Conservation (phyloP, 805 yeast genomes). For the Yamadazyma laniorum region DNA sequence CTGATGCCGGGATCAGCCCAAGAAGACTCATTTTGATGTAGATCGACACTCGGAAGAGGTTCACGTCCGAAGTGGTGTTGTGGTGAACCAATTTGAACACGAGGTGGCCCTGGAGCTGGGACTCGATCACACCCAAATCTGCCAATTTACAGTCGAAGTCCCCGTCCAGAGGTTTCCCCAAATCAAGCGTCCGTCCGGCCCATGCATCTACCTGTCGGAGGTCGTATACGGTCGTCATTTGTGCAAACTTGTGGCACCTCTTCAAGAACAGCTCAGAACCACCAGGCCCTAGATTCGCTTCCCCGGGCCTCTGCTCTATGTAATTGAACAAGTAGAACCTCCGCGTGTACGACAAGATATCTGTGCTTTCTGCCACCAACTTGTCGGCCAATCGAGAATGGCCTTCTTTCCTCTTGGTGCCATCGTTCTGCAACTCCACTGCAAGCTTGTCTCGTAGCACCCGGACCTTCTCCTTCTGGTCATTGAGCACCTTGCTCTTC, state of each 20-base stretch:
- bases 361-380: constrained; percentile 2
- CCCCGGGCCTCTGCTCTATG: background rate
- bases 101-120: background rate
- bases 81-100: constrained; percentile 10
- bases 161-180: background rate
- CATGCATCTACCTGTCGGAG: background rate
- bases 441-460: background rate
- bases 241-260: too few relatives aligned
- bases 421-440: constrained; percentile 4
- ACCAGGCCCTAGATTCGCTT: background rate
- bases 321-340: constrained; percentile 9
- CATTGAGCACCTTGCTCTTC: background rate
- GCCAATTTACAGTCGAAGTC: background rate
- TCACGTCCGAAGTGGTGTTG: constrained; percentile 7
- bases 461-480: background rate
- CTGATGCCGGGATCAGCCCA: background rate
- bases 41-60: constrained; percentile 5
- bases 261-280: too few relatives aligned
- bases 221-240: background rate
- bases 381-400: constrained; percentile 1
- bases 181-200: background rate
- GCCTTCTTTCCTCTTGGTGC: background rate
- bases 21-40: constrained; percentile 5
- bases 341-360: constrained; percentile 5
- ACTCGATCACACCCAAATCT: background rate